Conservation (phyloP, 2,329 filamentous ascomycete genomes). For the Bisporella sp. region DNA sequence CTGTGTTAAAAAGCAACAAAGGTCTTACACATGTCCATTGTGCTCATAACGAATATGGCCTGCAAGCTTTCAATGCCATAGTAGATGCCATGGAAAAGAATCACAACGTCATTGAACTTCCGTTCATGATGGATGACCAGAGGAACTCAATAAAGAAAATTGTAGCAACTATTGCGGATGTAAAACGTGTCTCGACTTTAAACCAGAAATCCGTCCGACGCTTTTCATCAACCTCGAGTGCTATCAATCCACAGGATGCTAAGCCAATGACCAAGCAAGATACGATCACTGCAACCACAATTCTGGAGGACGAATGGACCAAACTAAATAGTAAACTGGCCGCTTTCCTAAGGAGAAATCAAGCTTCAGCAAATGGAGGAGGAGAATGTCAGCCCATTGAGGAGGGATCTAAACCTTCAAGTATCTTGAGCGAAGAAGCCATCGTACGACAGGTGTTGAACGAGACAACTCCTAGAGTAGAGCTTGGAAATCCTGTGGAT, state of each 20-base stretch:
- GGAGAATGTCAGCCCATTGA: constrained; percentile 4
- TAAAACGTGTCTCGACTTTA: too few species aligned
- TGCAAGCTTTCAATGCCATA: constrained; percentile 63
- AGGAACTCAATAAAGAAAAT: constrained; percentile 48
- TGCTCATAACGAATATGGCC: constrained; percentile 64
- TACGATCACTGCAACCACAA: not conserved
- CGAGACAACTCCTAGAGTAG: constrained; percentile 25
- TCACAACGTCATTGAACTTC: constrained; percentile 52
- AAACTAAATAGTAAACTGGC: not conserved
- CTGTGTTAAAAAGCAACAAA: constrained; percentile 58
- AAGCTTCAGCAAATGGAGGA: constrained; percentile 6
- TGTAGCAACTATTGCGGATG: not conserved
- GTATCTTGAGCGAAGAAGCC: constrained; percentile 22
- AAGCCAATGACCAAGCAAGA: not conserved
- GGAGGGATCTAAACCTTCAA: constrained; percentile 22
- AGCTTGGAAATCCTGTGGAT: constrained; percentile 23
- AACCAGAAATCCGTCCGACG: too few species aligned
- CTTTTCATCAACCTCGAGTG: too few species aligned
- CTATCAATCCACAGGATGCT: too few species aligned
- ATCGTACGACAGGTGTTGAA: constrained; percentile 27
- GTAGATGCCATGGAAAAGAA: constrained; percentile 64
- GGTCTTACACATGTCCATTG: constrained; percentile 60
- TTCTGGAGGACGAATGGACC: not conserved
- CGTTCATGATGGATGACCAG: constrained; percentile 55
- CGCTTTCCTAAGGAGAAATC: constrained; percentile 2